Percentiles rank a stretch among this genome's conserved stretches.
Conservation (phyloP, 805 yeast genomes). For the Spathaspora boniae region DNA sequence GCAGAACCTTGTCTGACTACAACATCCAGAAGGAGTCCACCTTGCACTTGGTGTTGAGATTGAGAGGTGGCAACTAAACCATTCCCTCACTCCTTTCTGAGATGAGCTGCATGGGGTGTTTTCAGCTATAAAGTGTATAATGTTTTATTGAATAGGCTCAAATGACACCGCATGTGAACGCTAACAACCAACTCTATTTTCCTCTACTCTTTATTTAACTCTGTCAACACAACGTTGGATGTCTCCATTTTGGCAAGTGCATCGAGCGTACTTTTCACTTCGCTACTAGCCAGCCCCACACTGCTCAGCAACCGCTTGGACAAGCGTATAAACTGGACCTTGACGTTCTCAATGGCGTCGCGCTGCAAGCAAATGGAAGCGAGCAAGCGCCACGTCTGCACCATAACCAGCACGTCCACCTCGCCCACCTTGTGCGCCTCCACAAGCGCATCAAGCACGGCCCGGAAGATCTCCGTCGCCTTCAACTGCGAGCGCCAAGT, state of each 20-base stretch:
- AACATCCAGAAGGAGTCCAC: conserved; percentile 99
- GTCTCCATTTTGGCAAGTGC: conserved; percentile 28
- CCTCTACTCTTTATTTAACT: conserved; percentile 13
- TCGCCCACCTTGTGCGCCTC: conserved; percentile 9
- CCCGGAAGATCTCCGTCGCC: conserved; percentile 38
- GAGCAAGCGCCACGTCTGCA: conserved; percentile 20
- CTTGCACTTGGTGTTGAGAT: conserved; percentile 90
- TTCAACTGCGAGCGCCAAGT: conserved; percentile 64
- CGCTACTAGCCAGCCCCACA: conserved; percentile 9
- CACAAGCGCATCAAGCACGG: conserved; percentile 12
- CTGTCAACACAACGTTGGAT: conserved; percentile 47
- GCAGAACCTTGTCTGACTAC: conserved; percentile 98
- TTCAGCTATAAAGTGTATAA: too few species aligned
- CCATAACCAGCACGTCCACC: conserved; percentile 15
- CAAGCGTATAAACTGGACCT: conserved; percentile 44
- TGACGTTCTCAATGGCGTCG: conserved; percentile 55
- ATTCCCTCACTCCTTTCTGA: neutral
- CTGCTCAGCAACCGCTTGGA: conserved; percentile 20
- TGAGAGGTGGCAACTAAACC: conserved; percentile 77
- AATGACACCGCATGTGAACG: too few species aligned
- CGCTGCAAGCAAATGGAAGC: conserved; percentile 28
- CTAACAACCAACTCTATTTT: too few species aligned
- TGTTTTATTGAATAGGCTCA: too few species aligned
- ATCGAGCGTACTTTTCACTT: conserved; percentile 13
- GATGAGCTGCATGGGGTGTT: too few species aligned